Percentiles rank a stretch among this genome's conserved stretches.
Conservation (phyloP, 148 eudicot genomes). For the Silene uniflora region DNA sequence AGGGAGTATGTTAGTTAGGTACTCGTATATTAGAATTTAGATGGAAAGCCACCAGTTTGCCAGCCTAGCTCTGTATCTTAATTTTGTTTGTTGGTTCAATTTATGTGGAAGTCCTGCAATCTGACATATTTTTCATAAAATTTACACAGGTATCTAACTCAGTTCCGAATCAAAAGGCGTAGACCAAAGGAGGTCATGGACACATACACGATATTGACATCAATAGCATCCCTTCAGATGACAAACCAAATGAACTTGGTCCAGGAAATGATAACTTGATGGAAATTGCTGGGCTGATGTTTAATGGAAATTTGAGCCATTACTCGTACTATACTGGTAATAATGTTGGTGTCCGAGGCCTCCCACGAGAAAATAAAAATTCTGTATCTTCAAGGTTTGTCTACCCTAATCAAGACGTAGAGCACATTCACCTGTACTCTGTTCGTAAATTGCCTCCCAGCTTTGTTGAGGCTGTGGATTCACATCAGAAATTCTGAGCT, state of each 20-base stretch:
- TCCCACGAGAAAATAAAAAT: constrained; percentile 27
- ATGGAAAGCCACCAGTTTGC: no score
- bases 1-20: no score
- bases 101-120: no score
- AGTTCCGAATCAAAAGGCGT: constrained; percentile 12
- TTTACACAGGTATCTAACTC: not conserved
- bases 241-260: constrained; percentile 25
- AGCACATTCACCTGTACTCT: constrained; percentile 26
- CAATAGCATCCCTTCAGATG: constrained; percentile 31
- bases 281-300: constrained; percentile 64
- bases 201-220: constrained; percentile 25
- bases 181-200: constrained; percentile 29
- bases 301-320: constrained; percentile 14
- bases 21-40: no score
- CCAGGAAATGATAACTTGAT: constrained; percentile 58
- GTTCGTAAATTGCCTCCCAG: constrained; percentile 7
- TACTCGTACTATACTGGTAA: constrained; percentile 27
- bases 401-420: constrained; percentile 26
- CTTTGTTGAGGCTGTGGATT: no score
- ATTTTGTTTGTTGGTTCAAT: no score
- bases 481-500: no score
- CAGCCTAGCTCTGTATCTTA: no score
- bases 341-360: constrained; percentile 14
- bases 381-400: constrained; percentile 22
- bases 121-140: not conserved